Base-by-base conservation (phyloP, 2,329 filamentous ascomycete species). In the Pyricularia grisea region DNA sequence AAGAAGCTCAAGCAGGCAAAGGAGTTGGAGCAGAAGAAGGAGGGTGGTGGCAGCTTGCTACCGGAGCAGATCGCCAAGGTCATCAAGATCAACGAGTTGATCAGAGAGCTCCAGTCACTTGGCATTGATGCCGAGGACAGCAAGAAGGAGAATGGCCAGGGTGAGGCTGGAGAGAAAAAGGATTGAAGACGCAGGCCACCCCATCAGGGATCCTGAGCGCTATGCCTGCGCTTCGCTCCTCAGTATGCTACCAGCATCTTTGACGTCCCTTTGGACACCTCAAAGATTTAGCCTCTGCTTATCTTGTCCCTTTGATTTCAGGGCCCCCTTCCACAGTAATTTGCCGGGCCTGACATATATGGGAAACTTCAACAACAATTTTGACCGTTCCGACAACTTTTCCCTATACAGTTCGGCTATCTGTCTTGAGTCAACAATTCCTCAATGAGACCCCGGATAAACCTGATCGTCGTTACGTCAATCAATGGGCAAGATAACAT, bases 51-150 rank as follows among this genome's bases (percentile, higher is more conserved):
- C 76, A 85, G 87, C 4, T 81, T 99, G 71, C 83, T 98, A 30
- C 94, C 94, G 0, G 95, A 99, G 81, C 95, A 99, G 81, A 90
- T 98, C 72, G 93, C 94, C 74, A 99, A 99, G 82, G 92, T 99
- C 69, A 96, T 97, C 78, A 97, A 95, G 80, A 97, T 99, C 77
- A 93, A 92, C 72, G 95, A 99, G 81, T 85, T 99, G 67, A 89
- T 97, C 70, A 87, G 93, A 14, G 94, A 98, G 77, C 81, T 99
- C 69, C 92, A 96, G 74, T 85, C 87, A 2, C 83, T 99, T 31
- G 94, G 94, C 0, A 93, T 98, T 72, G 91, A 96, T 77, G 80
- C 87, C 0, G 91, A 96, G 11, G 92, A 90, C 2, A 91, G 94
- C 72, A 79, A 80, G 1, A 83, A 83, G 72, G 69, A 63, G 20